Base-by-base conservation (phyloP, 176 grass and related monocot species). In the Leersia perrieri region DNA sequence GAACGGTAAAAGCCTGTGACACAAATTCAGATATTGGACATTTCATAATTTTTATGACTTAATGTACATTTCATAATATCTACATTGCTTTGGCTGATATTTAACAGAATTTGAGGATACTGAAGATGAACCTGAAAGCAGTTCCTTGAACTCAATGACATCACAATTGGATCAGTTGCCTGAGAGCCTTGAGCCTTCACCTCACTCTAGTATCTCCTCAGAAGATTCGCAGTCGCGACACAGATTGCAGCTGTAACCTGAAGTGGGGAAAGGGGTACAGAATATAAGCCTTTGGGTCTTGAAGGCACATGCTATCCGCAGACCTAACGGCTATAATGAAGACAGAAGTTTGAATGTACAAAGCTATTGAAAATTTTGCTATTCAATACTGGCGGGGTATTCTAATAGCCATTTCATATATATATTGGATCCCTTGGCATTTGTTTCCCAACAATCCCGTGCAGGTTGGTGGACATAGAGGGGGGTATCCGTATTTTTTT, bases 151-250 rank as follows among this genome's bases (percentile, higher is more conserved):
- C 68, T 60, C 73, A 80, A 80, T 88, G 81, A 83, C 85, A 3
- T 74, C 86, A 1, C 91, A 86, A 39, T 9, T 90, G 71, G 88
- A 93, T 55, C 18, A 55, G 81, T 65, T 88, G 36, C 51, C 85
- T 1, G 81, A 88, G 81, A 91, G 85, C 77, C 87, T 83, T 3
- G 86, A 88, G 41, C 85, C 77, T 15, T 91, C 89, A 9, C 89
- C 89, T n/a, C 87, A 85, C 30, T 85, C 87, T 64, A 90, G 84
- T 28, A 83, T 87, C 64, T 90, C 84, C 73, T 90, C 84, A 8
- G 84, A 86, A 49, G 84, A 90, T 71, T 85, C 77, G 34, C 87
- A 85, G 80, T 77, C 77, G 41, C 76, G 72, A 0, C 77, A 81
- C 65, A 76, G 87, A 72, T 89, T 71, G 82, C 63, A 76, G 51